phyloP scores from a whole-genome alignment of 106 monocot species.

The Agapanthus africanus region DNA sequence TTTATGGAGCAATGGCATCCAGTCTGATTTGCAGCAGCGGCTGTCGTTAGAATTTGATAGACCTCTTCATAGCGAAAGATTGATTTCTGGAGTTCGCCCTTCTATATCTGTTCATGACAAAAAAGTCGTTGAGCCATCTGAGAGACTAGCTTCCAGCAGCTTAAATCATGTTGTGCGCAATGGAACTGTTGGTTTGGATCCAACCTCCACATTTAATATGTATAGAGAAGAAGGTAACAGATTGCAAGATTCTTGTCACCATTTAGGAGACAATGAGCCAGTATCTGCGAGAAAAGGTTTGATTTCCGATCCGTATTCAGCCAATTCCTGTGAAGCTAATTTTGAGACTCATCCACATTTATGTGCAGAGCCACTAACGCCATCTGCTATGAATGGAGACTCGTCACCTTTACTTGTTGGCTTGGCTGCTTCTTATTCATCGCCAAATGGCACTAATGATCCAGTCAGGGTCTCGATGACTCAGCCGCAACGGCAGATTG shows the following conservation, averaged over 20 bases:
- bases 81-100: slow-evolving; percentile 46
- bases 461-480: slow-evolving; percentile 17
- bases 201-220: slow-evolving; percentile 22
- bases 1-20: slow-evolving; percentile 60
- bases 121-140: slow-evolving; percentile 45
- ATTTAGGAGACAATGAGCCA: slow-evolving; percentile 28
- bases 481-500: slow-evolving; percentile 26
- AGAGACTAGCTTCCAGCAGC: too few species aligned
- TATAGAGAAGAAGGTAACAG: slow-evolving; percentile 13
- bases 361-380: slow-evolving; percentile 4
- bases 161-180: slow-evolving; percentile 23
- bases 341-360: slow-evolving; percentile 6
- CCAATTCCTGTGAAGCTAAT: slow-evolving; percentile 5
- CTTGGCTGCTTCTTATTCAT: slow-evolving; percentile 26
- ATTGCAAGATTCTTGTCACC: slow-evolving; percentile 26
- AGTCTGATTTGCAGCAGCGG: slow-evolving; percentile 83
- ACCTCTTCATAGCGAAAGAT: slow-evolving; percentile 43
- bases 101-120: slow-evolving; percentile 38
- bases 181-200: too few species aligned
- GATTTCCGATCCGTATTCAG: background rate
- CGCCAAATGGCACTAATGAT: slow-evolving; percentile 24
- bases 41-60: slow-evolving; percentile 91
- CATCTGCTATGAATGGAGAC: slow-evolving; percentile 21
- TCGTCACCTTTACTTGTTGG: slow-evolving; percentile 34
- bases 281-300: slow-evolving; percentile 30